Evolutionary conservation across 306 rosid genomes (phyloP).

Genomic region (Cucurbita ficifolia): DNA sequence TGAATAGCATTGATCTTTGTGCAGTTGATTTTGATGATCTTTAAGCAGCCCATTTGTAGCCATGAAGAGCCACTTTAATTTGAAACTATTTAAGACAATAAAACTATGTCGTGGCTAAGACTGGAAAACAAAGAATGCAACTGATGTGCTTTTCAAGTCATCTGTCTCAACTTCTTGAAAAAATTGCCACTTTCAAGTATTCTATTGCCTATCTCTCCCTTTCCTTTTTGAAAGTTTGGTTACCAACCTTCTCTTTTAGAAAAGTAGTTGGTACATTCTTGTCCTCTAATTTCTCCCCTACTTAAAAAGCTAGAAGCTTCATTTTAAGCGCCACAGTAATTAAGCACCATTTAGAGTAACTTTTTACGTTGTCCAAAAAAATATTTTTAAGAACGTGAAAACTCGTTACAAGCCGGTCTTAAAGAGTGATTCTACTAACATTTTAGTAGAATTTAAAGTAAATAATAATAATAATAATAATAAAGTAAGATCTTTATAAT

Average conservation of each 20-base stretch:
- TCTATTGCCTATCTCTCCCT: background rate
- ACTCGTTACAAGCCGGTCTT: background rate
- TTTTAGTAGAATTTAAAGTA: too few species aligned
- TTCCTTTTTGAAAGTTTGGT: background rate
- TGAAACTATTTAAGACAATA: background rate
- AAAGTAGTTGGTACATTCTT: background rate
- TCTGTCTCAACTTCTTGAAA: background rate
- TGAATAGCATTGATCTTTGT: background rate
- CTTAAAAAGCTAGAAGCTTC: background rate
- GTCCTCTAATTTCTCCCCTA: background rate
- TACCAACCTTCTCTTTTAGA: background rate
- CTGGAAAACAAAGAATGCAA: background rate
- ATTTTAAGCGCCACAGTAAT: background rate
- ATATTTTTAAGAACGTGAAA: too few species aligned
- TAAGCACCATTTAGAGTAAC: too few species aligned
- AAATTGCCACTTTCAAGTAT: background rate
- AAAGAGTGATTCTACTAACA: too few species aligned
- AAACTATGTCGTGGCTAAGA: background rate
- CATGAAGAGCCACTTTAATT: background rate
- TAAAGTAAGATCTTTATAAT: background rate
- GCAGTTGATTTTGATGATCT: background rate
- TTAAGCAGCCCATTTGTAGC: background rate
- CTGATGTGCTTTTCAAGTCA: background rate
- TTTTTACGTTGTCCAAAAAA: too few species aligned
- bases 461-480: too few species aligned